Evolutionary conservation across 306 rosid genomes (phyloP).

Genomic region (Fagus crenata): DNA sequence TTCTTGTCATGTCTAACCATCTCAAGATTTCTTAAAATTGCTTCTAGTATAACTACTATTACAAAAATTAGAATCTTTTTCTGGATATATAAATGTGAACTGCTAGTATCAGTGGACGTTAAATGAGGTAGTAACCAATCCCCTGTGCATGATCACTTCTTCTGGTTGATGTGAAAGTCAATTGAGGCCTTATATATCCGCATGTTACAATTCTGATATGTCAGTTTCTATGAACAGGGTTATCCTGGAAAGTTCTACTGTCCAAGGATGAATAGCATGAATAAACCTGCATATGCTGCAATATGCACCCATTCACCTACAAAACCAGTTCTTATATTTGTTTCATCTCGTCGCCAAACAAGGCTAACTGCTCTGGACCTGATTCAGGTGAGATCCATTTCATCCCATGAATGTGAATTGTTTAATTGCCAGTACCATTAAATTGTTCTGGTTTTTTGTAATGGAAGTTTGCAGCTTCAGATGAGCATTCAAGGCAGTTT

Average conservation of each 20-base stretch:
- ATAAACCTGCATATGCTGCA: conserved; percentile 96
- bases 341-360: conserved; percentile 96
- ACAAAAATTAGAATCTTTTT: background rate
- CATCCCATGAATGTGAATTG: conserved; percentile 23
- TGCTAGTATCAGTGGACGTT: background rate
- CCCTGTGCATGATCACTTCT: conserved; percentile 3
- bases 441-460: conserved; percentile 25
- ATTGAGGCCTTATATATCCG: conserved; percentile 9
- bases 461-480: conserved; percentile 87
- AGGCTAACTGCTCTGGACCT: conserved; percentile 94
- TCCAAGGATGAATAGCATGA: conserved; percentile 99
- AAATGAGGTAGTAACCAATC: background rate
- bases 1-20: background rate
- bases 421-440: conserved; percentile 24
- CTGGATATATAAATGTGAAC: background rate
- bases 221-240: conserved; percentile 51
- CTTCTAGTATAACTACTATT: background rate
- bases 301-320: conserved; percentile 96
- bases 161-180: background rate
- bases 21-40: background rate
- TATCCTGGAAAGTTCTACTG: conserved; percentile 98
- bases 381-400: conserved; percentile 65
- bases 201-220: background rate
- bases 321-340: conserved; percentile 97
- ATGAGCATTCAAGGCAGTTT: conserved; percentile 87